Base-by-base conservation (phyloP, 2,329 filamentous ascomycete genomes). In the Cercospora sesami region DNA sequence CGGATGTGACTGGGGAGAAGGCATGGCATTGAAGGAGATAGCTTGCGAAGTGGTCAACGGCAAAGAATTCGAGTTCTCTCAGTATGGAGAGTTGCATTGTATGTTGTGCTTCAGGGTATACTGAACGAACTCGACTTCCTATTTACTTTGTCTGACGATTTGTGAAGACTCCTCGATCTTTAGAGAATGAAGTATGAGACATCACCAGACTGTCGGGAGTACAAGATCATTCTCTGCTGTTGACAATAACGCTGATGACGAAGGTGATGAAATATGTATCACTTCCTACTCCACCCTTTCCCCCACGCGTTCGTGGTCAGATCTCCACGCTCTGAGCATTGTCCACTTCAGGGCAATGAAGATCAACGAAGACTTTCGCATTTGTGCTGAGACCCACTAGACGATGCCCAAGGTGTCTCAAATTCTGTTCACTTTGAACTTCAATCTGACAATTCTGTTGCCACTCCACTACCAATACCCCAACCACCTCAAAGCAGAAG, bases 391-490 rank as follows among this genome's bases (percentile, higher is more conserved):
- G 45, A 23, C 45, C 45, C 45, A 48, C 45, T 23, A 12, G 45
- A 23, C 23, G 45, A 48, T 48, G 45, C 45, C 45, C 45, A 4
- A 48, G 1, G 23, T 48, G 45, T 48, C 23, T 48, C 9, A 48
- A 16, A 18, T n/a, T 42, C 39, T 42, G 36, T 28, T 28, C n/a
- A n/a, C n/a, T n/a, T n/a, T n/a, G n/a, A n/a, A n/a, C n/a, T n/a
- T n/a, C n/a, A n/a, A n/a, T n/a, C n/a, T n/a, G n/a, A n/a, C n/a
- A n/a, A n/a, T n/a, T n/a, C n/a, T n/a, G n/a, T n/a, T n/a, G n/a
- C n/a, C n/a, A n/a, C n/a, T n/a, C n/a, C n/a, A n/a, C 26, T 26
- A 71, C 69, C 69, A 71, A 57, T 55, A 71, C 57, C 69, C 70
- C 28, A 72, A 23, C 70, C 70, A 72, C 30, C 68, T 45, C 59